Percentiles rank a stretch among this genome's conserved stretches.
Conservation (phyloP, 2,329 filamentous ascomycete species). For the Volutella citrinella region DNA sequence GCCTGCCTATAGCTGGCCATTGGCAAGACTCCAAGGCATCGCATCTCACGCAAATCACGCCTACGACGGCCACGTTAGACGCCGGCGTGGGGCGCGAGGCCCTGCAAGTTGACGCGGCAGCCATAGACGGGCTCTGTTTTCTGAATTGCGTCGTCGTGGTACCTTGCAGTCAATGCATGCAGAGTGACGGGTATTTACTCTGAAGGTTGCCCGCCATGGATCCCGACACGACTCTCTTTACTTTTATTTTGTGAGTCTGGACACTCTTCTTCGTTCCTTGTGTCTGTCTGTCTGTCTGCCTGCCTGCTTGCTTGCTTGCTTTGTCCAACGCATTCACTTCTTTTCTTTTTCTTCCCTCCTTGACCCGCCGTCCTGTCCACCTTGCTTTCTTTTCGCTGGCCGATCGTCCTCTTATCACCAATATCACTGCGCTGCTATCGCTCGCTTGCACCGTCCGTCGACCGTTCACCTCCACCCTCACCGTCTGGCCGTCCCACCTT, state of each 20-base stretch:
- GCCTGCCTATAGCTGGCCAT: too few relatives aligned
- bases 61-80: too few relatives aligned
- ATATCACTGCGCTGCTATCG: too few relatives aligned
- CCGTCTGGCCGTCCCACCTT: too few relatives aligned
- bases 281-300: constrained; percentile 18
- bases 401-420: too few relatives aligned
- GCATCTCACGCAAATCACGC: too few relatives aligned
- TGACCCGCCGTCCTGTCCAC: constrained; percentile 9
- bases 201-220: constrained; percentile 42
- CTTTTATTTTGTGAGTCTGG: constrained; percentile 64
- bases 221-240: constrained; percentile 63
- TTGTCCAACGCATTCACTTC: constrained; percentile 17
- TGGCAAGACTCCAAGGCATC: too few relatives aligned
- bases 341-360: constrained; percentile 5
- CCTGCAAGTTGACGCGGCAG: constrained; percentile 14
- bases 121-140: constrained; percentile 11
- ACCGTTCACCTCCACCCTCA: too few relatives aligned
- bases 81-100: constrained; percentile 20
- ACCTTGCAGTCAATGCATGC: too few relatives aligned
- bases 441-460: too few relatives aligned
- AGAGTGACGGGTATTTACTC: constrained; percentile 25
- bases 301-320: too few relatives aligned
- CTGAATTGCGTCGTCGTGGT: too few relatives aligned
- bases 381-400: constrained; percentile 5
- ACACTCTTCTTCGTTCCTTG: constrained; percentile 17